Percentiles rank a stretch among this genome's conserved stretches.
phyloP scores from a whole-genome alignment of 768 basidiomycete species.

The Macrolepiota dolichaula region DNA sequence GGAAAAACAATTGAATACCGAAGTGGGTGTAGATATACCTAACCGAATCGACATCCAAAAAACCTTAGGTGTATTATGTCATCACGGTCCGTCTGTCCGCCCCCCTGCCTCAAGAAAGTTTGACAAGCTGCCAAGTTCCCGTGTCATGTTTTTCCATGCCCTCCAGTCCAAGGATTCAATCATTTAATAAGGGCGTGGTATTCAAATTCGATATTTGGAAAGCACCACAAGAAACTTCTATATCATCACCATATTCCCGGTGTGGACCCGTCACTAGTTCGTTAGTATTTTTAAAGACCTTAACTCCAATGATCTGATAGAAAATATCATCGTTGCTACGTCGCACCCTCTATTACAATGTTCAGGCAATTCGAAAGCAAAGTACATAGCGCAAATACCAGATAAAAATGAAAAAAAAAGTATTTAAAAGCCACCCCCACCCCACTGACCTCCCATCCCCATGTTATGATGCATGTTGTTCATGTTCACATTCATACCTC shows the following conservation, averaged over 20 bases:
- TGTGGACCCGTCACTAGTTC: too few species aligned
- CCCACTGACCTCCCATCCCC: slow-evolving; percentile 20
- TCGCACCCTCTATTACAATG: background rate
- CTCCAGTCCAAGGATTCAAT: too few species aligned
- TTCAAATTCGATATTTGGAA: too few species aligned
- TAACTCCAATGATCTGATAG: too few species aligned
- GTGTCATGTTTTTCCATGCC: too few species aligned
- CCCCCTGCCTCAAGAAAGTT: too few species aligned
- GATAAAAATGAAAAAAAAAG: slow-evolving; percentile 7
- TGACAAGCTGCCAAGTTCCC: too few species aligned
- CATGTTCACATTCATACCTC: slow-evolving; percentile 22
- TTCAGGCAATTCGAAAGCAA: slow-evolving; percentile 1
- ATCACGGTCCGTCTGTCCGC: background rate
- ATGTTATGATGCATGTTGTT: slow-evolving; percentile 21
- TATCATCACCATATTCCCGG: too few species aligned
- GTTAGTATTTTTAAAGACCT: too few species aligned
- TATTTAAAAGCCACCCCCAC: slow-evolving; percentile 16
- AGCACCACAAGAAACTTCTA: too few species aligned
- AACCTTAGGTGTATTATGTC: slow-evolving; percentile 3
- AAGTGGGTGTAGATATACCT: background rate
- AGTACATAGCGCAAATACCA: background rate
- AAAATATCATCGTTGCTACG: too few species aligned
- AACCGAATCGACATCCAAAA: background rate
- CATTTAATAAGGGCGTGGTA: too few species aligned
- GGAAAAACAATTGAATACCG: background rate